Evolutionary conservation across 805 yeast genomes (phyloP), one percentile per base, ranked within the genome.

Genomic region (Wickerhamiella musiphila): DNA sequence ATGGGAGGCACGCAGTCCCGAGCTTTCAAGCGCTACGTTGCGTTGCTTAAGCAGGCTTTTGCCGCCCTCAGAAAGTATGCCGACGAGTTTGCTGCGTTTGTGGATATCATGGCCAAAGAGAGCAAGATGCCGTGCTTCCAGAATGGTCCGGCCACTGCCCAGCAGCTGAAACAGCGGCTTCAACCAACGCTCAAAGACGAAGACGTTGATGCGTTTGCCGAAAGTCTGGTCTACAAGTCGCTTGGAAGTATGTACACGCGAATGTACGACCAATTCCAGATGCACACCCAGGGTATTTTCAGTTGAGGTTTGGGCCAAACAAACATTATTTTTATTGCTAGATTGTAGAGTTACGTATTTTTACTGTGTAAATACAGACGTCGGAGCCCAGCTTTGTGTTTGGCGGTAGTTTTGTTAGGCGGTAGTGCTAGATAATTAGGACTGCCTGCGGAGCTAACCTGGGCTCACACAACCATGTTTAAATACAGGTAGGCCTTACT

Each of bases 241-340:
- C 46, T 77, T 36, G 92, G 93, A 9, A 81, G 90, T 47, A 66
- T 79, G 41, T 90, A 83, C 57, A 90, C 98, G 1, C 63, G 94
- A 43, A 60, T 90, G 20, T 90, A 90, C 49, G 98, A 90, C 52
- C 96, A 86, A 52, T 90, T 78, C 59, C 98, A 90, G 55, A 60
- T 90, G 53, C 57, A 83, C 30, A 84, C 96, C 0, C 98, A 90
- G 57, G 98, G 98, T 27, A 90, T 90, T 18, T 90, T 82, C 53
- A 40, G 39, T 16, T 41, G 29, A 11, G 18, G 9, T 7, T 5
- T 27, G 16, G 10, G 8, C 18, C 6, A 11, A 14, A 11, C 15
- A 8, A 26, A 16, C 14, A 6, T 26, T 26, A 6, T n/a, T 11
- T 23, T 23, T n/a, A 8, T n/a, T n/a, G 13, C 26, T n/a, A n/a